Conservation (phyloP, 2,329 filamentous ascomycete species). For the Calonectria leucothoes region DNA sequence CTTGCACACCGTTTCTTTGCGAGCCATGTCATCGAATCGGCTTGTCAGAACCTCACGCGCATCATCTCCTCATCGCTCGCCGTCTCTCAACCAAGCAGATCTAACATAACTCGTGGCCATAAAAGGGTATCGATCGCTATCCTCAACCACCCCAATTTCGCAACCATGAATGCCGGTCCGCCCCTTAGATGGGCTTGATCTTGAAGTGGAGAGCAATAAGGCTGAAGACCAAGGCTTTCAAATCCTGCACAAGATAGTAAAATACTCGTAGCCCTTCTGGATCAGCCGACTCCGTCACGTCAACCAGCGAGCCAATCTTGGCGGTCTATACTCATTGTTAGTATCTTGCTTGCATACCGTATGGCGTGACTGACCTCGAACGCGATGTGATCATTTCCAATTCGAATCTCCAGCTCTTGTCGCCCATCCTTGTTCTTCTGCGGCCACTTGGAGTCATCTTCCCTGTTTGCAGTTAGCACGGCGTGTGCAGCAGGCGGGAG, state of each 20-base stretch:
- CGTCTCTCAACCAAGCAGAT: not conserved
- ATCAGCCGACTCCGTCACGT: slow-evolving; percentile 95
- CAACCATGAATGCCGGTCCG: not conserved
- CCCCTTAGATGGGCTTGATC: slow-evolving; percentile 78
- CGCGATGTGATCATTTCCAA: slow-evolving; percentile 96
- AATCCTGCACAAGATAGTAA: slow-evolving; percentile 97
- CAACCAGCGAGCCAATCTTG: slow-evolving; percentile 96
- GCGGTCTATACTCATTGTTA: slow-evolving; percentile 74
- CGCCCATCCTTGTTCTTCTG: slow-evolving; percentile 99
- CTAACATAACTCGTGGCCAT: not conserved
- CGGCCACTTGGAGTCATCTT: slow-evolving; percentile 98
- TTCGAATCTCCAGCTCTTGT: slow-evolving; percentile 93
- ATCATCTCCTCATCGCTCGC: not conserved
- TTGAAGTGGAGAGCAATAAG: slow-evolving; percentile 98
- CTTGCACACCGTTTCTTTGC: slow-evolving; percentile 25
- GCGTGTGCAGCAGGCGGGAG: not conserved
- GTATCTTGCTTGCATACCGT: not conserved
- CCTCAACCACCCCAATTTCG: slow-evolving; percentile 9
- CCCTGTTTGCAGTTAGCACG: slow-evolving; percentile 63
- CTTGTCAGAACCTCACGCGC: slow-evolving; percentile 2
- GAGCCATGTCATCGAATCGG: slow-evolving; percentile 1
- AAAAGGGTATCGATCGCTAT: slow-evolving; percentile 33
- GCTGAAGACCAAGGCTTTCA: slow-evolving; percentile 97
- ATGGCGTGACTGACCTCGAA: slow-evolving; percentile 78
- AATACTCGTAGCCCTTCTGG: slow-evolving; percentile 97